A percentile compares a stretch with the other conserved stretches of the same genome.
These are phyloP conservation scores for Apiospora koreana DNA, from an alignment of 2,329 filamentous ascomycete species.

Conservation along the genomic window DNA sequence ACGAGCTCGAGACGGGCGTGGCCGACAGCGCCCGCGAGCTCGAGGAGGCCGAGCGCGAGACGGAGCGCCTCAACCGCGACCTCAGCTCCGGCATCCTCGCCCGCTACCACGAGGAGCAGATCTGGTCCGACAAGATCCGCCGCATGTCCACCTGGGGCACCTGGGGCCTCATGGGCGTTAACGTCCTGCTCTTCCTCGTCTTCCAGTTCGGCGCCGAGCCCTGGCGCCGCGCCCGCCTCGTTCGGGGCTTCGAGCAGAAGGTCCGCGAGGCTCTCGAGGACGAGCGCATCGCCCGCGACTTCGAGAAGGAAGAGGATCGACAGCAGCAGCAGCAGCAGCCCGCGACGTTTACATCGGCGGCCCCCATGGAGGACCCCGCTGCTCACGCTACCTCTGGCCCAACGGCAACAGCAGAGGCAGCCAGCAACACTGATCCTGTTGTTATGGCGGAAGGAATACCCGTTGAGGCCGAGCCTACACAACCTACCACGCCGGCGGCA, in stretches of 20 bases:
- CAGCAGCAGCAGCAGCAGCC: neutral
- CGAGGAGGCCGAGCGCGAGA: conserved; percentile 73
- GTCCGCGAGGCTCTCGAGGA: conserved; percentile 71
- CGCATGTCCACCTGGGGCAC: conserved; percentile 98
- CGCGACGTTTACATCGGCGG: neutral
- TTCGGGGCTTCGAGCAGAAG: conserved; percentile 80
- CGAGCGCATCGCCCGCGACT: conserved; percentile 44
- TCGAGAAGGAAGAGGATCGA: conserved; percentile 19
- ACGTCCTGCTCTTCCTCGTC: conserved; percentile 83
- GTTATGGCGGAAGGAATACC: neutral
- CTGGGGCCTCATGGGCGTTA: conserved; percentile 96
- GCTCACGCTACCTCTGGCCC: neutral
- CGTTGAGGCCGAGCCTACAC: neutral
- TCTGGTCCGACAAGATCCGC: conserved; percentile 97
- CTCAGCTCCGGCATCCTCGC: conserved; percentile 83
- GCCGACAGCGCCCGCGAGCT: conserved; percentile 70
- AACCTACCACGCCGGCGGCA: conserved; percentile 13
- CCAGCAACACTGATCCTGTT: neutral
- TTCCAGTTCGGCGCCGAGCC: conserved; percentile 91
- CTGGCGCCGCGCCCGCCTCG: conserved; percentile 80
- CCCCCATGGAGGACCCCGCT: neutral
- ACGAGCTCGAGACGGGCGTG: conserved; percentile 88
- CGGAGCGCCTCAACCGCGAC: conserved; percentile 74
- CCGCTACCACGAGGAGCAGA: conserved; percentile 97
- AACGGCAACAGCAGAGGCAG: neutral